These are phyloP conservation scores for Apophysomyces sp. DNA, from an alignment of 371 early-diverging fungal species.

Conservation along the genomic window DNA sequence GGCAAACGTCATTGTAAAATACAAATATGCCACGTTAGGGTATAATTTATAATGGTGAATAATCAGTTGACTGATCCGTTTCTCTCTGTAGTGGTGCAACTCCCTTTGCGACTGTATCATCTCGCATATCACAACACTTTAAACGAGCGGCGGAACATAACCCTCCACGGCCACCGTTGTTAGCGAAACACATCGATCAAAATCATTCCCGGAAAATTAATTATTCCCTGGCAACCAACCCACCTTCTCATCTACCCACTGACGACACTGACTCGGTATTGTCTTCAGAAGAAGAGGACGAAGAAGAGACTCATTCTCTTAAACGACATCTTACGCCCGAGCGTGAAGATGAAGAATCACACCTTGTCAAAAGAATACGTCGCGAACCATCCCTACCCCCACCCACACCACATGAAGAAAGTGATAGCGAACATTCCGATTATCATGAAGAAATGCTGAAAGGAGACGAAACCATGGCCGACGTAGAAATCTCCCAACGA, in stretches of 20 bases:
- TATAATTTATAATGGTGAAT: slow-evolving; percentile 13
- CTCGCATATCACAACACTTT: slow-evolving; percentile 85
- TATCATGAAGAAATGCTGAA: slow-evolving; percentile 61
- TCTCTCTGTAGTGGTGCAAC: slow-evolving; percentile 62
- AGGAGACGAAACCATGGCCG: slow-evolving; percentile 46
- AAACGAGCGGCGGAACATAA: slow-evolving; percentile 74
- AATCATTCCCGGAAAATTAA: slow-evolving; percentile 77
- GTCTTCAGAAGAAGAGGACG: slow-evolving; percentile 1
- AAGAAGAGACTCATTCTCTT: neutral
- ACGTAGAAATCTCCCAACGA: slow-evolving; percentile 14
- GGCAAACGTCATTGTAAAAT: slow-evolving; percentile 71
- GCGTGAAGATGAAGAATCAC: neutral
- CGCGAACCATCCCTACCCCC: slow-evolving; percentile 2
- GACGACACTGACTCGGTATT: neutral
- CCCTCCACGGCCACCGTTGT: slow-evolving; percentile 70
- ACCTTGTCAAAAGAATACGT: slow-evolving; percentile 10
- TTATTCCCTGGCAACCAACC: slow-evolving; percentile 66
- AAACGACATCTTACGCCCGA: neutral
- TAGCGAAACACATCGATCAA: slow-evolving; percentile 73
- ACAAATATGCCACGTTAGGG: slow-evolving; percentile 76
- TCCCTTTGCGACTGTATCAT: slow-evolving; percentile 92
- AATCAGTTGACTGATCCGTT: too few relatives aligned
- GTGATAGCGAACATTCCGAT: slow-evolving; percentile 53
- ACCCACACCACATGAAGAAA: slow-evolving; percentile 26
- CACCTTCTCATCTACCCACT: neutral